phyloP scores from a whole-genome alignment of 306 rosid genomes.

The Vigna nakashimae region DNA sequence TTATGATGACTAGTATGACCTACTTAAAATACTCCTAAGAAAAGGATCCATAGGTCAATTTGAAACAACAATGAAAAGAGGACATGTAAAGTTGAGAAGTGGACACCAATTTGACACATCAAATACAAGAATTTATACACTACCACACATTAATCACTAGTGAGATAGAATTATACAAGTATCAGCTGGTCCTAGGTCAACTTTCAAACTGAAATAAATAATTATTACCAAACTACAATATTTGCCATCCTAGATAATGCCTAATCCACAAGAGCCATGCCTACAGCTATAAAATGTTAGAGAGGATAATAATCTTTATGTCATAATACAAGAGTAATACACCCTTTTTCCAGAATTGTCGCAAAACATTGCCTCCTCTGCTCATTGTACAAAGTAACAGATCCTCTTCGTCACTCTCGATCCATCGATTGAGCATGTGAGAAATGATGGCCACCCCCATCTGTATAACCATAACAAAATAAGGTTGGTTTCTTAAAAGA shows the following conservation, averaged over 20 bases:
- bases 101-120: constrained; percentile 22
- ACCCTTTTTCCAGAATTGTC: constrained; percentile 36
- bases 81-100: neutral
- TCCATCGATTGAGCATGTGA: constrained; percentile 68
- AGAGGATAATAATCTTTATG: constrained; percentile 41
- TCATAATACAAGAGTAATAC: constrained; percentile 55
- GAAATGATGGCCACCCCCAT: constrained; percentile 68
- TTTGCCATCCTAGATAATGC: constrained; percentile 47
- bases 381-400: constrained; percentile 32
- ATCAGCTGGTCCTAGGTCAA: constrained; percentile 62
- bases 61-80: neutral
- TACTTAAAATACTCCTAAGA: neutral
- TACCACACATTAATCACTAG: constrained; percentile 54
- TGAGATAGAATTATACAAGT: constrained; percentile 55
- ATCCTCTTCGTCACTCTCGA: constrained; percentile 52
- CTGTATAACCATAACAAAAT: constrained; percentile 46
- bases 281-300: constrained; percentile 53
- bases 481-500: neutral
- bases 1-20: neutral
- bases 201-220: constrained; percentile 50
- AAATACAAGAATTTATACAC: constrained; percentile 48
- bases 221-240: constrained; percentile 59
- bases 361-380: constrained; percentile 30
- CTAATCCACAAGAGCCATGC: constrained; percentile 53
- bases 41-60: neutral